These are phyloP conservation scores for Daedaleopsis nitida DNA, from an alignment of 768 basidiomycete species.

Conservation along the genomic window DNA sequence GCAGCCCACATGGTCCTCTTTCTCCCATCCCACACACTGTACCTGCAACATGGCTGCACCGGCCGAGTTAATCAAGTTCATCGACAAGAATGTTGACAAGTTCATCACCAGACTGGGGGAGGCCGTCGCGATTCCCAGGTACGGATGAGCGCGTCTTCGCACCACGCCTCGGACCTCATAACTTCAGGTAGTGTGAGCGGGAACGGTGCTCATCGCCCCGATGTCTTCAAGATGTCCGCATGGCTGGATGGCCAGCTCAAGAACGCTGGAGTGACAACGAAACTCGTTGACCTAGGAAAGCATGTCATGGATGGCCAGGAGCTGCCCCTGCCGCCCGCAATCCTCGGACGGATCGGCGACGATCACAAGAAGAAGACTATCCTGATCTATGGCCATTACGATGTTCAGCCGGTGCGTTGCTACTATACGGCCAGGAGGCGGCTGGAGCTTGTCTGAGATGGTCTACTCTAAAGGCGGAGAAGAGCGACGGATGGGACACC, in stretches of 20 bases:
- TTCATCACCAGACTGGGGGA: slow-evolving; percentile 81
- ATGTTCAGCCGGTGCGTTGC: slow-evolving; percentile 82
- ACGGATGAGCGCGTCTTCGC: slow-evolving; percentile 10
- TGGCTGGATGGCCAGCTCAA: slow-evolving; percentile 79
- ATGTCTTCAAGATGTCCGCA: slow-evolving; percentile 84
- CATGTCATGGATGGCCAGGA: slow-evolving; percentile 74
- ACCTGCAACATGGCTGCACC: slow-evolving; percentile 36
- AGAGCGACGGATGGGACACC: slow-evolving; percentile 83
- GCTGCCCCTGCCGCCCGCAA: slow-evolving; percentile 76
- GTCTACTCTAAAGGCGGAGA: slow-evolving; percentile 35
- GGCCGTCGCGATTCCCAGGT: slow-evolving; percentile 86
- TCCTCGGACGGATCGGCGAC: slow-evolving; percentile 79
- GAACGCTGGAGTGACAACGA: slow-evolving; percentile 76
- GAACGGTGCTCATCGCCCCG: slow-evolving; percentile 67
- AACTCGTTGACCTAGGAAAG: slow-evolving; percentile 73
- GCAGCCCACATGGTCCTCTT: not conserved
- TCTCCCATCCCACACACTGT: not conserved
- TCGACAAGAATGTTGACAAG: slow-evolving; percentile 68
- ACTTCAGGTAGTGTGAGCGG: slow-evolving; percentile 53
- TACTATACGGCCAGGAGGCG: not conserved
- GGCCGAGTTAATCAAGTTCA: slow-evolving; percentile 42
- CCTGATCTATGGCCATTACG: slow-evolving; percentile 92
- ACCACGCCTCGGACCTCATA: slow-evolving; percentile 5
- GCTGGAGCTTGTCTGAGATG: not conserved
- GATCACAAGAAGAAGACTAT: slow-evolving; percentile 93